Percentiles rank a stretch among this genome's conserved stretches.
These are phyloP conservation scores for Noccaea bulbosa DNA, from an alignment of 345 rosid genomes.

Conservation along the genomic window DNA sequence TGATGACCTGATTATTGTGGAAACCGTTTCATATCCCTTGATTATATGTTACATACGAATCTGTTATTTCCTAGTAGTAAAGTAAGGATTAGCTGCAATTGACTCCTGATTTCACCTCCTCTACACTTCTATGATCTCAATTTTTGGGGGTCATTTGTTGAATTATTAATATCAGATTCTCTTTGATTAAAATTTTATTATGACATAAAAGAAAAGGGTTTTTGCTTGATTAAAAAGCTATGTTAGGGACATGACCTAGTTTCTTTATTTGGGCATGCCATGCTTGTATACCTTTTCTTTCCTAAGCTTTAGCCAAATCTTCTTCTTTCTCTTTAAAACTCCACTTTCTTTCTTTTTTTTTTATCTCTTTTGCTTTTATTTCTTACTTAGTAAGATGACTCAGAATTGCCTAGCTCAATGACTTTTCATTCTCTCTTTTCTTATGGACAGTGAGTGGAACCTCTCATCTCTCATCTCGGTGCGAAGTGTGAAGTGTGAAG, in stretches of 20 bases:
- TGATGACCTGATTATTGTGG: slow-evolving; percentile 25
- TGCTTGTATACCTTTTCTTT: slow-evolving; percentile 35
- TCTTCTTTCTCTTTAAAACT: slow-evolving; percentile 40
- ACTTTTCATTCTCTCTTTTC: background rate
- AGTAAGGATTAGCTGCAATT: slow-evolving; percentile 17
- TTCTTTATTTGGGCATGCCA: slow-evolving; percentile 45
- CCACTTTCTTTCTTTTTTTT: slow-evolving; percentile 16
- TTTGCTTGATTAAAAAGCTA: slow-evolving; percentile 20
- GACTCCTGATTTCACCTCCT: slow-evolving; percentile 8
- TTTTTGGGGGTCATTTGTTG: slow-evolving; percentile 7
- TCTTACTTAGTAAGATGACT: slow-evolving; percentile 42
- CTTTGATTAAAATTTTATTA: slow-evolving; percentile 9
- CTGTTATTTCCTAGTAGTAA: background rate
- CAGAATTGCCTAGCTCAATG: slow-evolving; percentile 6
- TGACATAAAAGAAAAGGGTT: background rate
- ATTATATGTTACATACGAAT: slow-evolving; percentile 20
- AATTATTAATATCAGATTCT: slow-evolving; percentile 33
- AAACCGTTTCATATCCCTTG: slow-evolving; percentile 2
- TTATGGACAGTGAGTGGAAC: slow-evolving; percentile 39
- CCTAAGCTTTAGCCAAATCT: slow-evolving; percentile 36
- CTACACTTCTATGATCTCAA: slow-evolving; percentile 16
- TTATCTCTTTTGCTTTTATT: slow-evolving; percentile 27
- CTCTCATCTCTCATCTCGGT: slow-evolving; percentile 20
- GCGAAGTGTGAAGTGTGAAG: background rate
- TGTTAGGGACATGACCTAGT: slow-evolving; percentile 37